Evolutionary conservation across 2,329 filamentous ascomycete genomes (phyloP).

Genomic region (Calonectria honghensis): DNA sequence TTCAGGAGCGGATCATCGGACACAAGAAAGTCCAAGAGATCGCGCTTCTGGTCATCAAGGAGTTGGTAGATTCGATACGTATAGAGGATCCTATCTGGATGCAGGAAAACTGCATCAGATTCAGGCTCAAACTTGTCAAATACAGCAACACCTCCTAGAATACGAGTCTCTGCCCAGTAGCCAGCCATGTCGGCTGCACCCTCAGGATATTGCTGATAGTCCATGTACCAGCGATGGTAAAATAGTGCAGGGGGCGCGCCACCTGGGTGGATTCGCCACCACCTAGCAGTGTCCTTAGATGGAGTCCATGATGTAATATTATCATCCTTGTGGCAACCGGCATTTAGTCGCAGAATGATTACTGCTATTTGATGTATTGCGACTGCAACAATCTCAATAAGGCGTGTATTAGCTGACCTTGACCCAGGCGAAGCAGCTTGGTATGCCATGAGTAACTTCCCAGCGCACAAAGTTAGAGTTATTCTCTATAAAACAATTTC

Average conservation of each 20-base stretch:
- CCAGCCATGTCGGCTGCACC: conserved; percentile 1
- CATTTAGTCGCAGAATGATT: background rate
- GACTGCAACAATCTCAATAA: conserved; percentile 3
- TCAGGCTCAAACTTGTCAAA: conserved; percentile 1
- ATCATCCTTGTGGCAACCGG: background rate
- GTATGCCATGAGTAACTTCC: background rate
- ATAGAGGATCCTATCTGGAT: background rate
- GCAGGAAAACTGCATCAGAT: conserved; percentile 4
- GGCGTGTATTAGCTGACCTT: background rate
- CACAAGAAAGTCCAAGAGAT: background rate
- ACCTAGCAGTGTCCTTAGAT: background rate
- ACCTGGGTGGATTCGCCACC: background rate
- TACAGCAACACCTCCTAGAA: background rate
- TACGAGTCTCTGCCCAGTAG: conserved; percentile 8
- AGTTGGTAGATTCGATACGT: conserved; percentile 1
- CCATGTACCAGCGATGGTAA: background rate
- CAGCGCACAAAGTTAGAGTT: background rate
- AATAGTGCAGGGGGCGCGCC: background rate
- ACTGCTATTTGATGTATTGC: background rate
- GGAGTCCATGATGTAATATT: background rate
- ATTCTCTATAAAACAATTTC: background rate
- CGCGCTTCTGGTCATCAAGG: background rate
- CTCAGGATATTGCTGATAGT: background rate
- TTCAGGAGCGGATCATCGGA: background rate
- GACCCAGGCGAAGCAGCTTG: background rate